A percentile compares a stretch with the other conserved stretches of the same genome.
These are phyloP conservation scores for Fusarium chaquense DNA, from an alignment of 2,329 filamentous ascomycete genomes.

Conservation along the genomic window DNA sequence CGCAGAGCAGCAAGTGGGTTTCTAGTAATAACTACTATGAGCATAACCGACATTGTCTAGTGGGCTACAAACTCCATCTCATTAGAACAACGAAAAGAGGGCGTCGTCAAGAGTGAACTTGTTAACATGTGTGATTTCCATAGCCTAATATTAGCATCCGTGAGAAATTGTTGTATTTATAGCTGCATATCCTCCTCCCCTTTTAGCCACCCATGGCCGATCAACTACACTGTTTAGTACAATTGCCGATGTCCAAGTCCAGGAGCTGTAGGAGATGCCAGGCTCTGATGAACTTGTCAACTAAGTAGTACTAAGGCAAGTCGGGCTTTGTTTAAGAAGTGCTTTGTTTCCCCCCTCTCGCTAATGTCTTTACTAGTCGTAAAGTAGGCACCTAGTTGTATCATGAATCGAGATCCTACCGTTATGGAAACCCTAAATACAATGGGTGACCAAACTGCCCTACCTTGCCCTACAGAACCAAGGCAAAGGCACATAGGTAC, in stretches of 20 bases:
- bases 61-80: slow-evolving; percentile 19
- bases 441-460: neutral
- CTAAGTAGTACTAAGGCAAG: neutral
- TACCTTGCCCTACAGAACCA: slow-evolving; percentile 18
- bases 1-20: neutral
- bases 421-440: slow-evolving; percentile 4
- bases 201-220: slow-evolving; percentile 25
- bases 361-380: neutral
- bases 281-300: neutral
- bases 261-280: neutral
- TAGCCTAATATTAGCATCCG: slow-evolving; percentile 29
- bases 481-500: neutral
- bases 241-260: slow-evolving; percentile 27
- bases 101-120: slow-evolving; percentile 18
- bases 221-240: slow-evolving; percentile 7
- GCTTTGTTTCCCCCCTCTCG: neutral
- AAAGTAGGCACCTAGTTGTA: neutral
- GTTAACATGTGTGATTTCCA: slow-evolving; percentile 6
- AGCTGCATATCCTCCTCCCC: slow-evolving; percentile 31
- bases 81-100: slow-evolving; percentile 8
- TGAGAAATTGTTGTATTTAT: slow-evolving; percentile 29
- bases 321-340: neutral
- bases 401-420: slow-evolving; percentile 11
- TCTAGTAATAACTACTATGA: slow-evolving; percentile 1
- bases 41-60: slow-evolving; percentile 7